A percentile compares a stretch with the other conserved stretches of the same genome.
These are phyloP conservation scores for Oemleria cerasiformis DNA, from an alignment of 306 rosid genomes.

Conservation along the genomic window DNA sequence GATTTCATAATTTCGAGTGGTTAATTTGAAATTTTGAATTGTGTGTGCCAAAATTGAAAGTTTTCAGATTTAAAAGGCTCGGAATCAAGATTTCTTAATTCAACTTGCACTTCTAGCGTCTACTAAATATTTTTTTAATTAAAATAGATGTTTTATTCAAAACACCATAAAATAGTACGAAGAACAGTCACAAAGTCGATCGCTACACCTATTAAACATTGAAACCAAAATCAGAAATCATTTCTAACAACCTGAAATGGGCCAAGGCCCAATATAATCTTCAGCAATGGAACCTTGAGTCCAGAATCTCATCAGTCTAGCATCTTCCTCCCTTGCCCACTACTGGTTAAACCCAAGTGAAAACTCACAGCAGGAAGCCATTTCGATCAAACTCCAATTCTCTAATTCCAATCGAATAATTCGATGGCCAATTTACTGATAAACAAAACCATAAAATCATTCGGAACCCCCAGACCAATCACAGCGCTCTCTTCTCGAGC, in stretches of 20 bases:
- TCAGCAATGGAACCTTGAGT: background rate
- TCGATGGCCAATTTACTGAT: slow-evolving; percentile 43
- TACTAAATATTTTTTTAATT: no score
- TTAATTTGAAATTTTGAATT: no score
- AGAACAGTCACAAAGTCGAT: no score
- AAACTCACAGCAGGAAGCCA: background rate
- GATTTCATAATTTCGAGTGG: no score
- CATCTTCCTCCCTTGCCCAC: background rate
- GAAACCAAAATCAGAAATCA: no score
- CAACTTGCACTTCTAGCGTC: no score
- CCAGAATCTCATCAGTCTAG: background rate
- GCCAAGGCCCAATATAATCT: background rate
- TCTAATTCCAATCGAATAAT: background rate
- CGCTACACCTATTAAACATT: no score
- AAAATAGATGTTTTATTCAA: no score
- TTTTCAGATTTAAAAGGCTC: no score
- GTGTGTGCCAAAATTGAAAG: no score
- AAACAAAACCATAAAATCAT: slow-evolving; percentile 25
- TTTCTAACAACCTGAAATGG: background rate
- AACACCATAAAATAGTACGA: no score
- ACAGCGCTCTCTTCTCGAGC: slow-evolving; percentile 24
- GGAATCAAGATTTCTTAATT: no score
- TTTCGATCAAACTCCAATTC: background rate
- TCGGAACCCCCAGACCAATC: slow-evolving; percentile 14
- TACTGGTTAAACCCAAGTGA: background rate